A percentile compares a stretch with the other conserved stretches of the same genome.
These are phyloP conservation scores for Hypoxylon sp. DNA, from an alignment of 2,329 filamentous ascomycete genomes.

Conservation along the genomic window DNA sequence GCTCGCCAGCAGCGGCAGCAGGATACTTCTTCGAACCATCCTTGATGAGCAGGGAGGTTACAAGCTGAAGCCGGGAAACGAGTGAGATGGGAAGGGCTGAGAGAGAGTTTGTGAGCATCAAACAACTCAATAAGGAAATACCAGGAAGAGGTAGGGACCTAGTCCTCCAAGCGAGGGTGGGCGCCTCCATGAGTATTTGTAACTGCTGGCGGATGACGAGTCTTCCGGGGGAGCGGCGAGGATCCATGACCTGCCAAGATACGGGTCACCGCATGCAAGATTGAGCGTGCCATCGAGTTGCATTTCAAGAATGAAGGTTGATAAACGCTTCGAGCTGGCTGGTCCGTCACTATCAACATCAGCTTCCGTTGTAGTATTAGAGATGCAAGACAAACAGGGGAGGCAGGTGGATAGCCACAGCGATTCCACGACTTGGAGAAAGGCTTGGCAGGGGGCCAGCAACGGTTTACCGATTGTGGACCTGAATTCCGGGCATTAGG, in stretches of 20 bases:
- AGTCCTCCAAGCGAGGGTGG: conserved; percentile 21
- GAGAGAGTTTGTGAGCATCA: conserved; percentile 26
- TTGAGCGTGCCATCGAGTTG: conserved; percentile 40
- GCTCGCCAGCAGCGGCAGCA: conserved; percentile 51
- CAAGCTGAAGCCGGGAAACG: conserved; percentile 26
- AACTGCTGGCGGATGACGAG: conserved; percentile 21
- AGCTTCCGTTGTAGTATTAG: conserved; percentile 48
- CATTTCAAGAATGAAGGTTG: conserved; percentile 37
- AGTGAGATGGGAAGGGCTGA: conserved; percentile 28
- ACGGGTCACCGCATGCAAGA: conserved; percentile 41
- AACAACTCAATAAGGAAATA: conserved; percentile 32
- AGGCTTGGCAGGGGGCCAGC: conserved; percentile 42
- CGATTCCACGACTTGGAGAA: conserved; percentile 36
- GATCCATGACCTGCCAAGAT: conserved; percentile 27
- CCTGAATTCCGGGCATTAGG: conserved; percentile 26
- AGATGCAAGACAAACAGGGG: conserved; percentile 34
- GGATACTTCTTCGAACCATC: conserved; percentile 51
- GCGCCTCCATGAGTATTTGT: conserved; percentile 45
- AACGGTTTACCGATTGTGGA: conserved; percentile 16
- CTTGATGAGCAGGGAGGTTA: conserved; percentile 22
- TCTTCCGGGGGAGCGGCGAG: conserved; percentile 18
- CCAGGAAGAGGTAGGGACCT: conserved; percentile 17
- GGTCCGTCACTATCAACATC: conserved; percentile 37
- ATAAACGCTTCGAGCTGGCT: conserved; percentile 36
- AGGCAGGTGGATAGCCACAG: conserved; percentile 33